Percentiles rank a stretch among this genome's conserved stretches.
Conservation (phyloP, 1,284 basidiomycete species). For the Phylloboletellus chloephorus region DNA sequence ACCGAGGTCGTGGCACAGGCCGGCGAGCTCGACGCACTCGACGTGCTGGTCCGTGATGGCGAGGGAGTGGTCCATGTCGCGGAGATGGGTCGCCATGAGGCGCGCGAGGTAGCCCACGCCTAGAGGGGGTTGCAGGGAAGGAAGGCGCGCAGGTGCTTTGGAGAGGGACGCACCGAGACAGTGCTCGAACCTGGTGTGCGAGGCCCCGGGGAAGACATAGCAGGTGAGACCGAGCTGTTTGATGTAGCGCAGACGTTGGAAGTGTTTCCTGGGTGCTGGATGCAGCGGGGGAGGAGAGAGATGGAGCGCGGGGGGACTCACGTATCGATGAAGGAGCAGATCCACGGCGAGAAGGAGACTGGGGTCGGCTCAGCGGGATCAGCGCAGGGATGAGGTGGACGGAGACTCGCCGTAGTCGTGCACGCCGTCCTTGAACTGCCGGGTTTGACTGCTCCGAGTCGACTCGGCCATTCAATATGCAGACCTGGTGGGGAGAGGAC, state of each 20-base stretch:
- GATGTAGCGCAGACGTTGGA: conserved; percentile 66
- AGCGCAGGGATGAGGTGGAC: background rate
- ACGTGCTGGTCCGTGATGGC: conserved; percentile 52
- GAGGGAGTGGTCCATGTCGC: conserved; percentile 55
- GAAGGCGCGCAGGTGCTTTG: background rate
- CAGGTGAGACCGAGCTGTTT: conserved; percentile 75
- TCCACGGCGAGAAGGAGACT: conserved; percentile 36
- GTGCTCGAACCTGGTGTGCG: conserved; percentile 78
- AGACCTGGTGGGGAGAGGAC: too few species aligned
- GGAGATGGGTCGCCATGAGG: conserved; percentile 52
- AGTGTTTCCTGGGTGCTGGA: conserved; percentile 49
- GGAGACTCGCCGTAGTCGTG: conserved; percentile 30
- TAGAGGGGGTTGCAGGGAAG: conserved; percentile 28
- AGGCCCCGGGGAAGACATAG: conserved; percentile 69
- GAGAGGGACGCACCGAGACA: conserved; percentile 48
- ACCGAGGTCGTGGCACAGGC: conserved; percentile 54
- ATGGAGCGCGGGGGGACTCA: conserved; percentile 21
- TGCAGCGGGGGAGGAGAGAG: background rate
- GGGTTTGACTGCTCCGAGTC: conserved; percentile 13
- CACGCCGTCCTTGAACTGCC: conserved; percentile 31
- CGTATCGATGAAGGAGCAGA: conserved; percentile 42
- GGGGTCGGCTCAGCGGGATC: background rate
- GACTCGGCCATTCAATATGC: too few species aligned
- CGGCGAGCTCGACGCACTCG: conserved; percentile 49
- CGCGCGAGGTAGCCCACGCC: conserved; percentile 69